phyloP scores from a whole-genome alignment of 345 rosid species.

The Bruguiera parviflora region DNA sequence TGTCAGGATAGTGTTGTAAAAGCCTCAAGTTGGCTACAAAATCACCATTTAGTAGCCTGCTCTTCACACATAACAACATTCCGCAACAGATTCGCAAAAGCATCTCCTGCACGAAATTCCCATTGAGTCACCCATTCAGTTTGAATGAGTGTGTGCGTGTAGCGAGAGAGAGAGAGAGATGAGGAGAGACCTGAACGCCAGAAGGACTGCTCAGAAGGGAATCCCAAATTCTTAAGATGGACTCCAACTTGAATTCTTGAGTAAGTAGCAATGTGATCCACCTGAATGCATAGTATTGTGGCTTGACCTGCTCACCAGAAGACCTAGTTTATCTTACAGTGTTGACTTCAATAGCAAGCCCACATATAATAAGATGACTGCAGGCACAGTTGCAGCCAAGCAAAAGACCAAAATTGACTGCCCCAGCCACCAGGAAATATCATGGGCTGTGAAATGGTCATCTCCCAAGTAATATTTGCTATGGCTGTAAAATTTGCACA shows the following conservation, averaged over 20 bases:
- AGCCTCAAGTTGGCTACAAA: constrained; percentile 60
- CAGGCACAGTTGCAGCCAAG: background rate
- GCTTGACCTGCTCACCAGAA: constrained; percentile 49
- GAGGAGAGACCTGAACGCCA: constrained; percentile 50
- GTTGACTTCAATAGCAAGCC: background rate
- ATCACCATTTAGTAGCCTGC: constrained; percentile 52
- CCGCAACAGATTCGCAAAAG: constrained; percentile 66
- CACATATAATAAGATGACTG: background rate
- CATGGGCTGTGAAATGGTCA: too few relatives aligned
- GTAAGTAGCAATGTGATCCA: constrained; percentile 71
- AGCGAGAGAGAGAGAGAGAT: background rate
- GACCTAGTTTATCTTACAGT: constrained; percentile 2
- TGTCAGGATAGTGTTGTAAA: constrained; percentile 58
- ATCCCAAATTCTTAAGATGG: constrained; percentile 74
- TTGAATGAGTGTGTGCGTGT: background rate
- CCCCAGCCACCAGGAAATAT: too few relatives aligned
- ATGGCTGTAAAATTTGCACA: too few relatives aligned
- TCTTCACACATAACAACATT: constrained; percentile 57
- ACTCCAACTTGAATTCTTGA: constrained; percentile 61
- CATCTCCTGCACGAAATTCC: constrained; percentile 54
- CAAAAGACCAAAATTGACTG: background rate
- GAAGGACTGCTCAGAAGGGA: constrained; percentile 60
- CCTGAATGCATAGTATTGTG: constrained; percentile 67
- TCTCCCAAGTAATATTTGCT: too few relatives aligned
- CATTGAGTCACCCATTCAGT: background rate